phyloP scores from a whole-genome alignment of 208 protist species.

The Herpetomonas muscarum region DNA sequence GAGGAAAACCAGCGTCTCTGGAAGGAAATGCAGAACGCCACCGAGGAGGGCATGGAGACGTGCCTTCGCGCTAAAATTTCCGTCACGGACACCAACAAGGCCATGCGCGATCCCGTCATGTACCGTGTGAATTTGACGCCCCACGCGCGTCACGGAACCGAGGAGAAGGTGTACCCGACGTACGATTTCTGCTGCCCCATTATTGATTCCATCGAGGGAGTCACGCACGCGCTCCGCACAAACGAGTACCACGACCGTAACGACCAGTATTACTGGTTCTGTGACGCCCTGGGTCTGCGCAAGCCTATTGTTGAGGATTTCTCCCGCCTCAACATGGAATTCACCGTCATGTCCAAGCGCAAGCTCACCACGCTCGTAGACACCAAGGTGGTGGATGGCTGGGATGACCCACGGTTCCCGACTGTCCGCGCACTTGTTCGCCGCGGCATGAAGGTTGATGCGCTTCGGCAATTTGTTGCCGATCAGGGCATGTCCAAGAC shows the following conservation, averaged over 20 bases:
- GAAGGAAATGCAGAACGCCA: slow-evolving; percentile 92
- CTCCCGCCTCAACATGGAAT: slow-evolving; percentile 98
- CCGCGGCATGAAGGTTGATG: slow-evolving; percentile 96
- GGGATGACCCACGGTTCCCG: slow-evolving; percentile 99
- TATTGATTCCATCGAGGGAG: slow-evolving; percentile 97
- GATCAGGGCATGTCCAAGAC: slow-evolving; percentile 96
- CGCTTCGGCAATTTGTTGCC: slow-evolving; percentile 95
- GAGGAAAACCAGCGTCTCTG: slow-evolving; percentile 96
- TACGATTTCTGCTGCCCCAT: slow-evolving; percentile 99
- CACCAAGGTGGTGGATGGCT: slow-evolving; percentile 93
- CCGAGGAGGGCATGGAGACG: slow-evolving; percentile 85
- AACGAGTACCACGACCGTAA: slow-evolving; percentile 99
- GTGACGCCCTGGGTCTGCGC: slow-evolving; percentile 86
- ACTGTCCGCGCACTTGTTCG: slow-evolving; percentile 96
- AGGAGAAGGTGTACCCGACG: slow-evolving; percentile 96
- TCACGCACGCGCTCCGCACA: slow-evolving; percentile 98
- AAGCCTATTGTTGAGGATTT: slow-evolving; percentile 95
- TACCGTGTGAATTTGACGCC: slow-evolving; percentile 94
- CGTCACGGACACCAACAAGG: slow-evolving; percentile 92
- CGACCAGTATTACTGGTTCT: slow-evolving; percentile 97
- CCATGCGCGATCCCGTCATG: slow-evolving; percentile 97
- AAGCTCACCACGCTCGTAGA: slow-evolving; percentile 98
- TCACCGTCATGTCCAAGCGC: slow-evolving; percentile 98
- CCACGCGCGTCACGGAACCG: slow-evolving; percentile 90
- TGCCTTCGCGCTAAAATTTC: slow-evolving; percentile 98